Evolutionary conservation across 1,139 yeast genomes (phyloP), one percentile per base, ranked within the genome.

Genomic region (Waltiozyma sp.): DNA sequence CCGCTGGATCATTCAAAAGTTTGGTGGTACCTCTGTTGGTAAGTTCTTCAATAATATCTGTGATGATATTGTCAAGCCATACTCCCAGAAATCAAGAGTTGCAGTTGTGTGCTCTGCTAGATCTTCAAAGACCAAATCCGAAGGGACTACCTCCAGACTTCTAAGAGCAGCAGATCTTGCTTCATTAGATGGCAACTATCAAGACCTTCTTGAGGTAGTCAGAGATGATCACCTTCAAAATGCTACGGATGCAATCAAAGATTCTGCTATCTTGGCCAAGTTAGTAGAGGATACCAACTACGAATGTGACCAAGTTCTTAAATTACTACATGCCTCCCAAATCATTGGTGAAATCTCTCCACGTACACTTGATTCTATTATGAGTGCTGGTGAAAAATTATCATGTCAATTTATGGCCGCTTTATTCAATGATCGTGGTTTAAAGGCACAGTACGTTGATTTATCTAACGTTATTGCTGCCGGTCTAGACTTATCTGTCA

Each of bases 11-110:
- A 84, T 91, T 9, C 98, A 91, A 62, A 91, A 91, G 63, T 91
- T 86, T 57, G 98, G 98, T 38, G 98, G 98, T 42, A 91, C 98
- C n/a, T 81, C 94, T 39, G 96, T 91, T 35, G 98, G 98, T 28
- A 91, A 91, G 61, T 89, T 89, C 61, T 86, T 96, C 7, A 77
- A 72, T 43, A 75, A 80, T 50, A 91, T 91, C 43, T 89, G 88
- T 16, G 83, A 83, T 50, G 86, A 87, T 51, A 87, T 91, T 42
- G 84, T 88, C 44, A 77, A 77, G 57, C 76, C 69, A 31, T 85
- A 79, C 58, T 69, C 79, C 35, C 59, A 71, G 40, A 65, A 67
- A 23, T 73, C 75, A 55, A 72, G 82, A 44, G 95, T 89, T n/a
- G 96, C 95, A 1, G 94, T 91, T 23, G 98, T 91, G 4, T 91